Base-by-base conservation (phyloP, 257 asterid species). In the Penstemon barbatus region DNA sequence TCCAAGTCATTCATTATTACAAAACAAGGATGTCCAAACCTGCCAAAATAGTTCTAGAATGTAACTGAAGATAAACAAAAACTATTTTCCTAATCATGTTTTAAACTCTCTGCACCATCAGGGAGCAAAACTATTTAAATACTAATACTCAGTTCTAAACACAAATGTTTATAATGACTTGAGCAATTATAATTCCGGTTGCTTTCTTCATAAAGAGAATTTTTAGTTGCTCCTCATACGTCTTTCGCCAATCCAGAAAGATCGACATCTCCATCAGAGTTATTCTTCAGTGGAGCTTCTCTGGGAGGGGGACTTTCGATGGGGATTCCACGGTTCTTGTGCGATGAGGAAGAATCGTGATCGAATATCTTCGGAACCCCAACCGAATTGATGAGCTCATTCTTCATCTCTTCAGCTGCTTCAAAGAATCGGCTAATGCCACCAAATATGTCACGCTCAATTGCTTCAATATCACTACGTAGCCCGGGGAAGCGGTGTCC, bases 381-480 rank as follows among this genome's bases (percentile, higher is more conserved):
- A 73, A 87, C 78, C 5, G 85, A 73, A 39, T 65, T 66, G 77
- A 81, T 87, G 79, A 91, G 77, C 37, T 86, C 91, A 7, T 78
- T 81, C 62, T 64, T 84, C 73, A 84, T 77, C 65, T 81, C 87
- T 79, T 79, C 91, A 11, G 89, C 91, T 68, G 88, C 89, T 69
- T 74, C 84, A 40, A 89, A 78, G 52, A 85, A 77, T 6, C 73
- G 78, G 65, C 55, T 65, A 45, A 89, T 15, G 46, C 84, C 74
- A 39, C 87, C 80, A 52, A 80, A 66, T 51, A 94, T 63, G 61
- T 33, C 73, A 63, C 88, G 90, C 50, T 89, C 96, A 40, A 91
- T 89, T 55, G 87, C 81, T 63, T 86, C 96, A 67, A 90, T 72
- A 43, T 90, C 99, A 63, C 77, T 74, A 7, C 76, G 91, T 72